A percentile compares a stretch with the other conserved stretches of the same genome.
These are phyloP conservation scores for Komagataella pastoris DNA, from an alignment of 805 yeast species.

Conservation along the genomic window DNA sequence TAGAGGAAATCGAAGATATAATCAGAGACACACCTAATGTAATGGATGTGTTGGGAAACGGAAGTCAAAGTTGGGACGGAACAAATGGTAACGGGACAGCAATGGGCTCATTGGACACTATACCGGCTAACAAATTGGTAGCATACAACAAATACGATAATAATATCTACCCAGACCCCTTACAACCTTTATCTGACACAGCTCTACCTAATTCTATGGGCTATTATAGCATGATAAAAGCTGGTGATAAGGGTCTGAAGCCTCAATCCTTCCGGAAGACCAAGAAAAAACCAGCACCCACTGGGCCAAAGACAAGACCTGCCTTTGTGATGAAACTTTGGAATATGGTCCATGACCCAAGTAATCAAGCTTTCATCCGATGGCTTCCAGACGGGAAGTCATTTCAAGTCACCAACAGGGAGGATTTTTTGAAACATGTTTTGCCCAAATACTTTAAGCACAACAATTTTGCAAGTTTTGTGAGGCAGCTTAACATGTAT, in stretches of 20 bases:
- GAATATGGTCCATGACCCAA: slow-evolving; percentile 85
- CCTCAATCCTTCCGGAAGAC: slow-evolving; percentile 3
- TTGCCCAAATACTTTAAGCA: slow-evolving; percentile 92
- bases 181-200: background rate
- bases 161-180: background rate
- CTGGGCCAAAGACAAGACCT: slow-evolving; percentile 47
- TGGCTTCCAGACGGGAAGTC: slow-evolving; percentile 84
- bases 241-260: background rate
- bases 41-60: background rate
- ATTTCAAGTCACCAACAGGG: slow-evolving; percentile 76
- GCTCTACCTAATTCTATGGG: background rate
- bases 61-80: background rate
- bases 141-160: background rate
- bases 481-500: slow-evolving; percentile 93
- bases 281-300: slow-evolving; percentile 5
- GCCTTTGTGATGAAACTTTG: slow-evolving; percentile 90
- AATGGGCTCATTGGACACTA: background rate
- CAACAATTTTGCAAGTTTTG: slow-evolving; percentile 89
- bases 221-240: background rate
- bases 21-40: background rate
- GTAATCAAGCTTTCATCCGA: slow-evolving; percentile 54
- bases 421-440: slow-evolving; percentile 68
- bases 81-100: background rate
- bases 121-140: background rate
- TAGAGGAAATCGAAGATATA: background rate